Conservation (phyloP, 352 stramenopile genomes). For the Thalassiosira exigua region DNA sequence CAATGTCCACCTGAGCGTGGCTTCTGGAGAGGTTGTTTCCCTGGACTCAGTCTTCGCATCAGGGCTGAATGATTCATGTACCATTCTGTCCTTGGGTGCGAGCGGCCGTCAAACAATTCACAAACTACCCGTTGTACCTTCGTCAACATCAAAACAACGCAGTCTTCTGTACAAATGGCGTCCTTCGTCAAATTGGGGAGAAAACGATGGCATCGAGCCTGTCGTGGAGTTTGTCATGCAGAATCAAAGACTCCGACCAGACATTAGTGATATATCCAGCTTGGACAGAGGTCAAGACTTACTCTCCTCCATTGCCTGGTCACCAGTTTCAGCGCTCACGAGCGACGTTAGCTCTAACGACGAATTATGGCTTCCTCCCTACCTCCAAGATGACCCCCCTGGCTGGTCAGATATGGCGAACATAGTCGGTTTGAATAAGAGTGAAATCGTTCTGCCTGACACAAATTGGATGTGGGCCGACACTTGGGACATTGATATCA, state of each 20-base stretch:
- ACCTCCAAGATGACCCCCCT: constrained; percentile 77
- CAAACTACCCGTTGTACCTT: constrained; percentile 27
- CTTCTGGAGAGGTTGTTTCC: constrained; percentile 21
- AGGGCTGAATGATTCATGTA: constrained; percentile 16
- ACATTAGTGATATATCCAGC: constrained; percentile 67
- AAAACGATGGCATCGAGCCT: constrained; percentile 59
- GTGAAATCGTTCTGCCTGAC: constrained; percentile 72
- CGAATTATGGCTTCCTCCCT: constrained; percentile 73
- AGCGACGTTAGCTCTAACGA: constrained; percentile 22
- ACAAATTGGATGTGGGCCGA: constrained; percentile 81
- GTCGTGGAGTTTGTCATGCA: constrained; percentile 82
- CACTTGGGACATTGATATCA: constrained; percentile 77
- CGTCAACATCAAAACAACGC: constrained; percentile 25
- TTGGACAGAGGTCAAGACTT: constrained; percentile 76
- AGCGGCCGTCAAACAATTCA: constrained; percentile 11
- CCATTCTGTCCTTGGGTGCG: constrained; percentile 25
- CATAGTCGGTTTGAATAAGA: constrained; percentile 51
- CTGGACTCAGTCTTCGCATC: constrained; percentile 26
- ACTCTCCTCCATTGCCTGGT: constrained; percentile 69
- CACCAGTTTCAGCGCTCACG: constrained; percentile 34
- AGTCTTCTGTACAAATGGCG: constrained; percentile 39
- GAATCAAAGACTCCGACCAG: constrained; percentile 73
- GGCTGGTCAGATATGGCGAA: constrained; percentile 75
- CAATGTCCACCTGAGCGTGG: constrained; percentile 2
- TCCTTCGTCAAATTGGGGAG: background rate